Conservation (phyloP, 768 basidiomycete species). For the Phanerodontia chrysosporium region DNA sequence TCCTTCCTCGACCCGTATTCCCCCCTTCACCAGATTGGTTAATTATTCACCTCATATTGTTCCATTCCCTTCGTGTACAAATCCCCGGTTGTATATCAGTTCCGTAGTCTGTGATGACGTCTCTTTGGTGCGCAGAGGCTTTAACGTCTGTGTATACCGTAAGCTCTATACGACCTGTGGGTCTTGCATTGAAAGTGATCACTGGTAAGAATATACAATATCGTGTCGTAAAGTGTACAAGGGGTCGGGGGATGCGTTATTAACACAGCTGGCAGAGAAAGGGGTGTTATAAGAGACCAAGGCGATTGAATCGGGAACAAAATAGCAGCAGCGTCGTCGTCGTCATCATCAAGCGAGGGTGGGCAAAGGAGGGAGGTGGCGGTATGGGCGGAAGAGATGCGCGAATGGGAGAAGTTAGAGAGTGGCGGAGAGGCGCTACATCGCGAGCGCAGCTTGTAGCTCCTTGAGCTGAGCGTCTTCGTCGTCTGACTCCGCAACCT, state of each 20-base stretch:
- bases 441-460: constrained; percentile 83
- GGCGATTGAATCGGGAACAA: constrained; percentile 14
- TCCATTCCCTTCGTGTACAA: not conserved
- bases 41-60: not conserved
- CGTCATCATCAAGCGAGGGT: not conserved
- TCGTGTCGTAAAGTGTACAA: constrained; percentile 8
- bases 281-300: constrained; percentile 10
- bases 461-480: constrained; percentile 87
- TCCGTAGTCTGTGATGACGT: not conserved
- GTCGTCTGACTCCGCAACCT: constrained; percentile 70
- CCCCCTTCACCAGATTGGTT: not conserved
- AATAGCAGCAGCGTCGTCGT: constrained; percentile 14
- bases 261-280: constrained; percentile 19
- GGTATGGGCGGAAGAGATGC: not conserved
- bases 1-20: not conserved
- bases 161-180: not conserved
- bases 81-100: constrained; percentile 7
- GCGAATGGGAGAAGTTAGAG: not conserved
- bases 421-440: constrained; percentile 38
- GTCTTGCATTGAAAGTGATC: not conserved
- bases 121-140: not conserved
- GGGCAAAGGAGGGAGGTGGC: not conserved
- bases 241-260: constrained; percentile 9
- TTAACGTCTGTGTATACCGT: not conserved
- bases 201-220: constrained; percentile 2